Percentiles rank a stretch among this genome's conserved stretches.
Evolutionary conservation across 164 flowering plant genomes (phyloP).

Genomic region (Umbilicus rupestris): DNA sequence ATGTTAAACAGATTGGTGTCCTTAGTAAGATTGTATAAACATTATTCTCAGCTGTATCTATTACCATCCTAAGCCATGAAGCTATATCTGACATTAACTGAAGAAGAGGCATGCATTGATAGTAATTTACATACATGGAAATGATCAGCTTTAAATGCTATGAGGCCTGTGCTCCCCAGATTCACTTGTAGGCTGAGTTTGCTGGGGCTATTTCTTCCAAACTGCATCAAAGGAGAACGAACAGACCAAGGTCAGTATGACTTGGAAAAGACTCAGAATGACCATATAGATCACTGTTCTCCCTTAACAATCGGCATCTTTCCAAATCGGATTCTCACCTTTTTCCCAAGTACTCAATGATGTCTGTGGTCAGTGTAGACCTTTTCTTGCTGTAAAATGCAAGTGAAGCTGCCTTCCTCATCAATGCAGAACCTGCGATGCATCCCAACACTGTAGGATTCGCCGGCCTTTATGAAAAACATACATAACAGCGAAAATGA

Average conservation of each 20-base stretch:
- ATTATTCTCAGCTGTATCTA: too few species aligned
- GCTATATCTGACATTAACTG: background rate
- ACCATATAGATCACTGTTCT: background rate
- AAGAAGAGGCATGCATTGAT: background rate
- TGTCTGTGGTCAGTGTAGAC: slow-evolving; percentile 78
- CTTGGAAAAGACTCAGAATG: background rate
- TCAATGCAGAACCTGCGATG: slow-evolving; percentile 72
- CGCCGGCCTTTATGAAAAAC: slow-evolving; percentile 15
- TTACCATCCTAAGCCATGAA: background rate
- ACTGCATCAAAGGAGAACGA: slow-evolving; percentile 34
- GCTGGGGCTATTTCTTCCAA: slow-evolving; percentile 74
- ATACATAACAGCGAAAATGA: background rate
- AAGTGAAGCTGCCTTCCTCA: slow-evolving; percentile 79
- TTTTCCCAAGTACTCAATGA: slow-evolving; percentile 73
- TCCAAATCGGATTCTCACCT: slow-evolving; percentile 35
- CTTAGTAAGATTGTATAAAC: too few species aligned
- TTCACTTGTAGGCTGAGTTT: background rate
- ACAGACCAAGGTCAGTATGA: background rate
- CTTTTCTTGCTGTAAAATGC: slow-evolving; percentile 74
- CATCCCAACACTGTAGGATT: slow-evolving; percentile 79
- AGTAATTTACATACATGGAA: background rate
- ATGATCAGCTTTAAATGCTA: background rate
- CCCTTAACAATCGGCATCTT: background rate
- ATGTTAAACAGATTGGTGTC: too few species aligned
- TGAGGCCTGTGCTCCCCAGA: background rate